These are phyloP conservation scores for Phytophthora kernoviae DNA, from an alignment of 352 stramenopile genomes.

Conservation along the genomic window DNA sequence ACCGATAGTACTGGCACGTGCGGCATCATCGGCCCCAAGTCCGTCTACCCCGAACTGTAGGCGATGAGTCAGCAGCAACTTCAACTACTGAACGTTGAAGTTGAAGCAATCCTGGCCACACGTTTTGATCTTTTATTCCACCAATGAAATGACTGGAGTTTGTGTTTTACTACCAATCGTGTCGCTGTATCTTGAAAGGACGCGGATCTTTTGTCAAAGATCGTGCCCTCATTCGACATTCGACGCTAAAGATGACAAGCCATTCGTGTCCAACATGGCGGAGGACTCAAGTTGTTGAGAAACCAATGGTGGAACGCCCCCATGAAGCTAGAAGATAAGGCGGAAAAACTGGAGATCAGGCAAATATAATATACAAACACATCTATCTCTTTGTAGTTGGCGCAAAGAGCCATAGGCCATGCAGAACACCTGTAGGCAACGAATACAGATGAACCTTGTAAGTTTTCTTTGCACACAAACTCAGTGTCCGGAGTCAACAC, in stretches of 20 bases:
- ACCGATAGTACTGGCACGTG: conserved; percentile 45
- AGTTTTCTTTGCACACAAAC: background rate
- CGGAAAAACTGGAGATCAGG: too few relatives aligned
- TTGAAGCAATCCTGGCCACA: conserved; percentile 21
- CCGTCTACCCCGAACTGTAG: conserved; percentile 63
- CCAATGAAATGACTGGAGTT: conserved; percentile 12
- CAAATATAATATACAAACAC: too few relatives aligned
- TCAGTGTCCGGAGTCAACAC: background rate
- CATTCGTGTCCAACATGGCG: conserved; percentile 6
- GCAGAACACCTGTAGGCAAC: too few relatives aligned
- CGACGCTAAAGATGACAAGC: conserved; percentile 11
- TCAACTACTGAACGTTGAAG: conserved; percentile 18
- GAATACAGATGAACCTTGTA: background rate
- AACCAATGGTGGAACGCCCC: too few relatives aligned
- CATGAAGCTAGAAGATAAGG: too few relatives aligned
- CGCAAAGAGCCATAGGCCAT: too few relatives aligned
- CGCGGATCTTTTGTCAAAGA: conserved; percentile 12
- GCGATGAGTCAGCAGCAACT: conserved; percentile 2
- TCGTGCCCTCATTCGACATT: conserved; percentile 16
- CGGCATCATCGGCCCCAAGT: conserved; percentile 60
- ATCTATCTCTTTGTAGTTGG: too few relatives aligned
- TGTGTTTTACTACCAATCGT: conserved; percentile 6
- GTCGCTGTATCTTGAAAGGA: conserved; percentile 20
- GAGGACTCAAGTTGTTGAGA: conserved; percentile 23
- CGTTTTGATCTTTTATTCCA: conserved; percentile 21